A percentile compares a stretch with the other conserved stretches of the same genome.
phyloP scores from a whole-genome alignment of 805 yeast species.

The Middelhovenomyces tepae region DNA sequence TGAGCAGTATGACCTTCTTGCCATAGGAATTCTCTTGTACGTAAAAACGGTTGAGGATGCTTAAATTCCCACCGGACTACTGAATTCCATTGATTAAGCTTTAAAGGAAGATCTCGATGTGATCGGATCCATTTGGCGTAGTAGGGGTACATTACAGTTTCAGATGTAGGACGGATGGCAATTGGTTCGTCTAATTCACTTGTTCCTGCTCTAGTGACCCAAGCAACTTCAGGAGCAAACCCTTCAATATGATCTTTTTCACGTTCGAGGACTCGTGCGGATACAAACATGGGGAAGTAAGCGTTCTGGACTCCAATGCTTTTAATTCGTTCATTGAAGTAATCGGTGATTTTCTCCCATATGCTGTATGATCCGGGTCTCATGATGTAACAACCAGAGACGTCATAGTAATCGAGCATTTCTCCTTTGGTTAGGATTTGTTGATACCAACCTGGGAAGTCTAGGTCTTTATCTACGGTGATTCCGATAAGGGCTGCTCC shows the following conservation, averaged over 20 bases:
- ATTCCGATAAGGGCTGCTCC: slow-evolving; percentile 93
- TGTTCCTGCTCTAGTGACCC: slow-evolving; percentile 96
- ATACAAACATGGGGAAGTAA: slow-evolving; percentile 98
- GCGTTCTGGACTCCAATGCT: slow-evolving; percentile 87
- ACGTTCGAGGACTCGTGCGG: slow-evolving; percentile 83
- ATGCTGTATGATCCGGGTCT: slow-evolving; percentile 91
- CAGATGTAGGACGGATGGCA: slow-evolving; percentile 98
- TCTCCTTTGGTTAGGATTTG: slow-evolving; percentile 95
- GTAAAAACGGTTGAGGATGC: slow-evolving; percentile 97
- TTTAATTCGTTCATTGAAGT: slow-evolving; percentile 77
- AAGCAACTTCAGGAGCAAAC: slow-evolving; percentile 99
- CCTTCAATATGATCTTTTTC: slow-evolving; percentile 99
- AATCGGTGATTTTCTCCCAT: slow-evolving; percentile 90
- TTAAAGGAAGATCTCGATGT: slow-evolving; percentile 94
- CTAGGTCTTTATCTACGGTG: slow-evolving; percentile 84
- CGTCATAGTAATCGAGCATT: slow-evolving; percentile 97
- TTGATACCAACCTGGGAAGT: slow-evolving; percentile 96
- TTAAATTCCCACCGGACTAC: slow-evolving; percentile 99
- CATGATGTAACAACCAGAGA: slow-evolving; percentile 95
- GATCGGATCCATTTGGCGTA: slow-evolving; percentile 98
- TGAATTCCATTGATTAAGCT: slow-evolving; percentile 98
- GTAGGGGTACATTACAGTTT: slow-evolving; percentile 99
- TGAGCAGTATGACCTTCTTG: slow-evolving; percentile 99
- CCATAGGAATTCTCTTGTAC: slow-evolving; percentile 99
- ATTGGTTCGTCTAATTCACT: slow-evolving; percentile 96